A percentile compares a stretch with the other conserved stretches of the same genome.
Conservation (phyloP, 208 protist genomes). For the Trypanosoma avium region DNA sequence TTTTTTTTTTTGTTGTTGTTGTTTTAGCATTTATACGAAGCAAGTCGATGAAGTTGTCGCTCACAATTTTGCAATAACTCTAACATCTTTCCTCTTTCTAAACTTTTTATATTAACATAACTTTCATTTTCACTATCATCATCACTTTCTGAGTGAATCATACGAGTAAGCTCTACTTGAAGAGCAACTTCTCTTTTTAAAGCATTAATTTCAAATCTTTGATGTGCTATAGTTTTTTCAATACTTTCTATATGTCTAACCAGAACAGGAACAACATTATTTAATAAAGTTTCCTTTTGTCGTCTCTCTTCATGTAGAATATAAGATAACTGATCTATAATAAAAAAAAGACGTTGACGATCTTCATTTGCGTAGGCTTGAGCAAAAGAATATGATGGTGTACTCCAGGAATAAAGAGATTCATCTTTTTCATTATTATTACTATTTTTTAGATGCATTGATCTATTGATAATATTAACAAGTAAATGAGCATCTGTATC, state of each 20-base stretch:
- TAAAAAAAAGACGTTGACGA: conserved; percentile 21
- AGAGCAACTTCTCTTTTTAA: background rate
- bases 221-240: background rate
- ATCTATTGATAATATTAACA: conserved; percentile 11
- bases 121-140: background rate
- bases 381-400: conserved; percentile 22
- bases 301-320: conserved; percentile 17
- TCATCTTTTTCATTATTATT: background rate
- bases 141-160: background rate
- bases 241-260: conserved; percentile 15
- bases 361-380: conserved; percentile 24
- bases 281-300: conserved; percentile 10
- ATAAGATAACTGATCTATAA: conserved; percentile 25
- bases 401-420: background rate
- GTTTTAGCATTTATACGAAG: background rate
- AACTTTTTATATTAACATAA: background rate
- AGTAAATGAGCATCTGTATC: conserved; percentile 6
- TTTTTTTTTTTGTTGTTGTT: no score
- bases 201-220: conserved; percentile 6
- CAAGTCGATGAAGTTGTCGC: conserved; percentile 3
- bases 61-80: conserved; percentile 1
- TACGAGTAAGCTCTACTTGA: background rate
- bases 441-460: background rate
- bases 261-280: conserved; percentile 16
- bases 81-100: background rate